Evolutionary conservation across 73 alveolate species (phyloP).

Genomic region (Paramecium tetraurelia): DNA sequence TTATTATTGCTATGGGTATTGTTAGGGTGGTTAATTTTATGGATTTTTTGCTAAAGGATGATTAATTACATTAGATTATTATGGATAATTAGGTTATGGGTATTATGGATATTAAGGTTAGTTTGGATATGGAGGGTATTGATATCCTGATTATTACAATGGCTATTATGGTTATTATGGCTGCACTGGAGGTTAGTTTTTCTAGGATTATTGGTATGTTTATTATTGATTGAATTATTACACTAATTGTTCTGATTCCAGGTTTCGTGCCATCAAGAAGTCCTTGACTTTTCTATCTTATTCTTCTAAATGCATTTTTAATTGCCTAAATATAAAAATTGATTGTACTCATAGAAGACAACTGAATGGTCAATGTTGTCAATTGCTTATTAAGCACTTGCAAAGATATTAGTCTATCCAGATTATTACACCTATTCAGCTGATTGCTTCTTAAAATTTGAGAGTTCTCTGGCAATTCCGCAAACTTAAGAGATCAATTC

Average conservation of each 20-base stretch:
- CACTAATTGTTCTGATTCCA: not conserved
- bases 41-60: too few relatives aligned
- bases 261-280: not conserved
- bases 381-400: constrained; percentile 4
- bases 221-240: not conserved
- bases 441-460: not conserved
- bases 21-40: not conserved
- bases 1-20: not conserved
- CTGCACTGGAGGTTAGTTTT: not conserved
- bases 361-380: constrained; percentile 40
- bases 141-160: not conserved
- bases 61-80: not conserved
- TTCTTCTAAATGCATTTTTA: constrained; percentile 8
- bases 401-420: not conserved
- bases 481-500: not conserved
- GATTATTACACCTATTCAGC: not conserved
- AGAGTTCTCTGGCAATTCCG: constrained; percentile 5
- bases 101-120: not conserved
- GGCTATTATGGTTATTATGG: not conserved
- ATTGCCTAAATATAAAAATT: not conserved
- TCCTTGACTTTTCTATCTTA: constrained; percentile 17
- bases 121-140: not conserved
- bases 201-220: not conserved
- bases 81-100: not conserved
- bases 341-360: not conserved